Base-by-base conservation (phyloP, 176 grass and related monocot species). In the Musa schizocarpa region DNA sequence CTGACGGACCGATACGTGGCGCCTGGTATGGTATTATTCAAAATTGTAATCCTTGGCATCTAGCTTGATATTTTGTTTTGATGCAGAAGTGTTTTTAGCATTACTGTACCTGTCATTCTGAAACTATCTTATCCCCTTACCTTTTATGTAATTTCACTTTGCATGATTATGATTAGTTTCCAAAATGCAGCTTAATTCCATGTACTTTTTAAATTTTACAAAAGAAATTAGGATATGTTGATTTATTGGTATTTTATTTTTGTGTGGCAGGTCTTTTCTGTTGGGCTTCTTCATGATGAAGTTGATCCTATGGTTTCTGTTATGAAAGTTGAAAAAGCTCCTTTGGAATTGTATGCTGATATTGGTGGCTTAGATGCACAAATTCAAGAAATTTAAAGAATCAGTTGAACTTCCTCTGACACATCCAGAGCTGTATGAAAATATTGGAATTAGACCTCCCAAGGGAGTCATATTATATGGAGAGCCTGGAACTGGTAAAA, bases 301-400 rank as follows among this genome's bases (percentile, higher is more conserved):
- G 72, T 74, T 57, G 72, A 74, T 54, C 72, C 72, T 27, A 74
- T 57, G 53, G 72, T 74, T 74, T 74, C 72, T 55, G 53, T 57
- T 12, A 74, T 74, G 72, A 74, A 74, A 74, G 72, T 74, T 74
- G 72, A 74, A 54, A 74, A 74, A 19, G 72, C 72, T 25, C 72
- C 53, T 57, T 56, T 74, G 52, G 72, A 74, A 56, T 74, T 24
- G 2, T 74, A 74, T 74, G 72, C 72, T 74, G 72, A 74, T 74
- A 74, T 74, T 74, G 72, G 23, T 74, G 72, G 72, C 21, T 74
- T 74, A 57, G 72, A 74, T 74, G 11, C 72, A 9, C 72, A 74
- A 29, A 74, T 74, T 24, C 72, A 74, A 74, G 72, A 74, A 74
- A 74, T 74, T 74, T 27, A 74, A 74, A 57, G 53, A 74, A 74